phyloP scores from a whole-genome alignment of 73 alveolate species.

The Blepharisma japonicum region DNA sequence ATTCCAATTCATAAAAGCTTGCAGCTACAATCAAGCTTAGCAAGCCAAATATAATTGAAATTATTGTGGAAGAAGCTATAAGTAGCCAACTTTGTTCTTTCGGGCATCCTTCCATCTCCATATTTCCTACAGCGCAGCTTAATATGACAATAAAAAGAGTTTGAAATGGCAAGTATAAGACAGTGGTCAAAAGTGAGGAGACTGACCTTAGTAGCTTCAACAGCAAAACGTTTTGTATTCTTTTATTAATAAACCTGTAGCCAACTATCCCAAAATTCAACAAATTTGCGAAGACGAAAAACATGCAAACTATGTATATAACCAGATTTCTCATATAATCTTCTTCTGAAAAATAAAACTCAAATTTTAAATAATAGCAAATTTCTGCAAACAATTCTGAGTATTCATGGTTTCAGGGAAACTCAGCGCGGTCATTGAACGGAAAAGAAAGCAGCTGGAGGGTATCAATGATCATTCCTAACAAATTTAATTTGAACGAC shows the following conservation, averaged over 20 bases:
- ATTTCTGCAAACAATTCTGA: neutral
- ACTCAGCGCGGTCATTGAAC: neutral
- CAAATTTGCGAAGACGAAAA: conserved; percentile 13
- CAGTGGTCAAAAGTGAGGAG: conserved; percentile 12
- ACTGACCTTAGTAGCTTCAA: conserved; percentile 5
- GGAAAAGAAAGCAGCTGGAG: conserved; percentile 25
- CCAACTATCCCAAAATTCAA: neutral
- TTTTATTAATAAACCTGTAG: conserved; percentile 9
- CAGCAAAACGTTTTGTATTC: conserved; percentile 4
- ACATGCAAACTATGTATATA: neutral
- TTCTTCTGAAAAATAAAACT: neutral
- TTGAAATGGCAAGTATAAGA: conserved; percentile 5
- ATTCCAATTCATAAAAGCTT: conserved; percentile 25
- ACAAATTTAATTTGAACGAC: neutral
- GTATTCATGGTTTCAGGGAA: neutral
- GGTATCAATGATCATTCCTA: conserved; percentile 1
- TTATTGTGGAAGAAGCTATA: neutral
- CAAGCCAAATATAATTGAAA: neutral
- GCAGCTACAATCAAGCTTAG: conserved; percentile 15
- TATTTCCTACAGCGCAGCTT: conserved; percentile 6
- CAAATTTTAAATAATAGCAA: conserved; percentile 5
- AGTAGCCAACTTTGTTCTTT: neutral
- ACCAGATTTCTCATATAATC: neutral
- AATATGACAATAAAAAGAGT: neutral
- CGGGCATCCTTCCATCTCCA: neutral